Evolutionary conservation across 306 rosid genomes (phyloP), one percentile per base, ranked within the genome.

Genomic region (Rubus idaeus): DNA sequence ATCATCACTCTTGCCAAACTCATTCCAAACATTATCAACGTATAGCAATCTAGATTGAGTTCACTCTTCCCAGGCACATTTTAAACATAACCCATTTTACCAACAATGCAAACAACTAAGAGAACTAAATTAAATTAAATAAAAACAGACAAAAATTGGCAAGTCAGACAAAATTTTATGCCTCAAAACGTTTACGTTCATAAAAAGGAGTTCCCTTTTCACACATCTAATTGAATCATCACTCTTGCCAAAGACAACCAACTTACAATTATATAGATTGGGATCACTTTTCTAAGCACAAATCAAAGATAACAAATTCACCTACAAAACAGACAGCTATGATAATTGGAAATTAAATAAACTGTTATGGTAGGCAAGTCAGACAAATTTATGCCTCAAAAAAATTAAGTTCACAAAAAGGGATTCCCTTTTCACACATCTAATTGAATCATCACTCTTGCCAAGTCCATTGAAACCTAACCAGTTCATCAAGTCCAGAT

Each of bases 151-250:
- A 1, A 55, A 1, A 0, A 14, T 58, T 30, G 60, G 67, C 83
- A 77, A 80, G 92, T 84, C 92, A 84, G 91, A 74, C 44, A 80
- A 44, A 8, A 30, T 30, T 63, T 30, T 61, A 87, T 86, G 92
- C 92, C 94, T 86, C 94, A 91, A 86, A 64, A 13, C 12, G 10
- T 35, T 71, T 88, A 45, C 68, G 91, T 88, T 88, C 89, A 87
- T 44, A 79, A 26, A 76, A 86, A 87, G 81, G 83, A 78, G 6
- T 42, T 63, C 52, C 68, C 82, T 79, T 72, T 86, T 88, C 88
- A 89, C 79, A 62, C 92, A 86, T 86, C 88, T 89, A 87, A 88
- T 89, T 89, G 94, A 86, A 37, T 88, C 91, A 85, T 89, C 90
- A 90, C 78, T 21, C 96, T 76, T 76, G 86, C 84, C 44, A 14